phyloP scores from a whole-genome alignment of 108 stramenopile species.

The Seminavis robusta region DNA sequence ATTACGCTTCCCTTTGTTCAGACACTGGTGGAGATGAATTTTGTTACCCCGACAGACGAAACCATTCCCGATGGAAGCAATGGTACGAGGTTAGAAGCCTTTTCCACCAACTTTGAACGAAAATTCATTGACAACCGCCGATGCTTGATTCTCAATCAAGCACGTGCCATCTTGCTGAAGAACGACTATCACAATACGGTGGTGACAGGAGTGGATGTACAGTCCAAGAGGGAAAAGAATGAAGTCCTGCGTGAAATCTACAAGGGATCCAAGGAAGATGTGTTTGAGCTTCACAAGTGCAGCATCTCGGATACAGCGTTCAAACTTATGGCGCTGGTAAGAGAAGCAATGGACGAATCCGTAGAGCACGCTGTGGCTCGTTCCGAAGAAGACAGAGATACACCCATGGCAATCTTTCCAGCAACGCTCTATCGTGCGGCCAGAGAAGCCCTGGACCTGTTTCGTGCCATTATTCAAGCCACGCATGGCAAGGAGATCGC shows the following conservation, averaged over 20 bases:
- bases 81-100: conserved; percentile 17
- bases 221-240: conserved; percentile 11
- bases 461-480: conserved; percentile 72
- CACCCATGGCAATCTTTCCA: conserved; percentile 29
- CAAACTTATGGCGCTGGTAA: conserved; percentile 46
- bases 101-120: conserved; percentile 35
- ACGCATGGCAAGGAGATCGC: conserved; percentile 53
- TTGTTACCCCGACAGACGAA: conserved; percentile 12
- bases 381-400: not conserved
- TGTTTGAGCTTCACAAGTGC: conserved; percentile 60
- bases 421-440: conserved; percentile 64
- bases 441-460: conserved; percentile 70
- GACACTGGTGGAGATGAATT: conserved; percentile 26
- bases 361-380: conserved; percentile 21
- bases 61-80: not conserved
- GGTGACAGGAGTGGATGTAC: conserved; percentile 44
- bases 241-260: too few species aligned
- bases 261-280: conserved; percentile 31
- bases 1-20: conserved; percentile 48
- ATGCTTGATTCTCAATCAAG: conserved; percentile 47
- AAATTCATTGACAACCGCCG: conserved; percentile 66
- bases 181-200: conserved; percentile 83
- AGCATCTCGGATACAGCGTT: conserved; percentile 65
- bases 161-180: conserved; percentile 56
- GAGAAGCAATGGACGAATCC: conserved; percentile 69